These are phyloP conservation scores for Fusarium sp. DNA, from an alignment of 2,329 filamentous ascomycete species.

Conservation along the genomic window DNA sequence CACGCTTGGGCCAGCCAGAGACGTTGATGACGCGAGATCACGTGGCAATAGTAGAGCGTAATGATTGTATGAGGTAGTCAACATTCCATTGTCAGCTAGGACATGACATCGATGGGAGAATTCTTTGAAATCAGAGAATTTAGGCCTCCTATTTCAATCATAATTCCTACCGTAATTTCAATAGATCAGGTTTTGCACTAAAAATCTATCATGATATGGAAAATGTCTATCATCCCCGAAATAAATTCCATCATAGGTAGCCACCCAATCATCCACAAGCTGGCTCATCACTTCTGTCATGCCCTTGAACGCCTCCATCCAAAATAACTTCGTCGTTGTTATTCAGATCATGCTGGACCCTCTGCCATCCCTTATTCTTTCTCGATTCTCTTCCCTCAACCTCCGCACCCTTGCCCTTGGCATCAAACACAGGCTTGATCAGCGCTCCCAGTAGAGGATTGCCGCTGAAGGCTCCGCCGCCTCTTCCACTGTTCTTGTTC, in stretches of 20 bases:
- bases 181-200: not conserved
- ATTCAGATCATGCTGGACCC: conserved; percentile 68
- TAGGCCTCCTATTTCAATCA: not conserved
- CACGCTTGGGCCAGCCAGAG: conserved; percentile 33
- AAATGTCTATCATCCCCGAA: not conserved
- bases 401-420: conserved; percentile 60
- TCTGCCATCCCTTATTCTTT: conserved; percentile 61
- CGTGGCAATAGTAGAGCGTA: conserved; percentile 36
- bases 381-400: conserved; percentile 53
- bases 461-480: conserved; percentile 70
- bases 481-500: conserved; percentile 45
- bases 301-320: conserved; percentile 63
- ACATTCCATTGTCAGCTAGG: not conserved
- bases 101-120: not conserved
- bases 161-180: not conserved
- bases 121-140: not conserved
- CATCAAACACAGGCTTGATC: conserved; percentile 70
- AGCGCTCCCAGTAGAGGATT: conserved; percentile 74
- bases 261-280: conserved; percentile 44
- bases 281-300: conserved; percentile 51
- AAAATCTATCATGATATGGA: not conserved
- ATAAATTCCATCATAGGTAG: not conserved
- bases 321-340: conserved; percentile 68
- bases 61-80: not conserved
- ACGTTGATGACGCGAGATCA: conserved; percentile 49